Evolutionary conservation across 306 rosid species (phyloP), one percentile per base, ranked within the genome.

Genomic region (Argentina anserina): DNA sequence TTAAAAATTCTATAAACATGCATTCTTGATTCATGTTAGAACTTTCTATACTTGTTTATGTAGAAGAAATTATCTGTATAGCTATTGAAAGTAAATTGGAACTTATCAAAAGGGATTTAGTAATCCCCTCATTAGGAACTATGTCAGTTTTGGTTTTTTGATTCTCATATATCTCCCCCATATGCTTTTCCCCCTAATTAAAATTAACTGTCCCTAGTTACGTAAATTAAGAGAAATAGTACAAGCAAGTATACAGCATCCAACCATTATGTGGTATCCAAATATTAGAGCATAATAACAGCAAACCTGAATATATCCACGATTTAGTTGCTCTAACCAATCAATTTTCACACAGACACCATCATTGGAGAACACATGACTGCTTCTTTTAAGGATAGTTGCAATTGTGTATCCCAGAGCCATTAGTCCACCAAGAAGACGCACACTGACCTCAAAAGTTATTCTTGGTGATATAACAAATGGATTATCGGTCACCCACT

Each of bases 341-440:
- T 95, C 99, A 41, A 95, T 87, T 82, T 95, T 95, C 64, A 95
- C 89, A 76, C 88, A 80, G 72, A 90, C 86, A 75, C 75, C 82
- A 62, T 88, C 96, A 73, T 84, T 92, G 70, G 86, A 88, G 74
- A 87, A 88, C 8, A 87, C 96, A 87, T 91, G 97, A 76, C 96
- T 95, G 82, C 83, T 86, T 75, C 99, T 83, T 83, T 91, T 95
- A 53, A 95, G 99, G 75, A 95, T 95, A 46, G 99, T 74, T 36
- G 99, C 99, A 65, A 95, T 95, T 2, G 99, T 95, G 89, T 95
- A 95, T 33, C 99, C 99, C 86, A 95, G 76, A 59, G 99, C 99
- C 99, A 95, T 95, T 74, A 95, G 82, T 71, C 99, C 99, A 67
- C 99, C 99, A 43, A 95, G 97, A 79, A 95, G 97, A 62, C 99